These are phyloP conservation scores for Penicillium canescens DNA, from an alignment of 495 filamentous ascomycete genomes.

Conservation along the genomic window DNA sequence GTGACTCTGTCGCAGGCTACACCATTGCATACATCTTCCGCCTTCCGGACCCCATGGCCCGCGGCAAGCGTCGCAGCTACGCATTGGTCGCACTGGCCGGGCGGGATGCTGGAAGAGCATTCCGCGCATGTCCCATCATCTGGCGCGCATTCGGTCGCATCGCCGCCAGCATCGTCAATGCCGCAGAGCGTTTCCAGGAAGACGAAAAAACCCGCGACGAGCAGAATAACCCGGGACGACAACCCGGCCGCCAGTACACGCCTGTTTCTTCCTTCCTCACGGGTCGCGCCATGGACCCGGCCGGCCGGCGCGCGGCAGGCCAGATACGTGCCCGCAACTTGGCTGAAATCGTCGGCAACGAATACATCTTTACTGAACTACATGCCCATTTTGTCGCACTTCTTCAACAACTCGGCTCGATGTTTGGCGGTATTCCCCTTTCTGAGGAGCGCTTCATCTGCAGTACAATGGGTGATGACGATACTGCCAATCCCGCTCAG, in stretches of 20 bases:
- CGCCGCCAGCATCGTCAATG: slow-evolving; percentile 70
- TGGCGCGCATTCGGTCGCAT: slow-evolving; percentile 75
- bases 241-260: slow-evolving; percentile 41
- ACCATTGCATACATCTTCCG: slow-evolving; percentile 93
- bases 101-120: slow-evolving; percentile 70
- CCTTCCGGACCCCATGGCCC: slow-evolving; percentile 82
- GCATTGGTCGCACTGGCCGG: slow-evolving; percentile 78
- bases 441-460: slow-evolving; percentile 48
- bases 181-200: slow-evolving; percentile 55
- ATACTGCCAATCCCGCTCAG: slow-evolving; percentile 10
- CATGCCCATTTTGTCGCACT: slow-evolving; percentile 78
- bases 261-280: slow-evolving; percentile 66
- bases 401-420: slow-evolving; percentile 62
- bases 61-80: slow-evolving; percentile 82
- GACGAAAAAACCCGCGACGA: slow-evolving; percentile 48
- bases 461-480: slow-evolving; percentile 40
- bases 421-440: slow-evolving; percentile 46
- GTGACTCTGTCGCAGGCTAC: slow-evolving; percentile 78
- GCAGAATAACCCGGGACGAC: slow-evolving; percentile 27
- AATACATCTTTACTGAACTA: slow-evolving; percentile 85
- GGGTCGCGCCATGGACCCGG: slow-evolving; percentile 58
- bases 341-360: slow-evolving; percentile 81
- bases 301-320: slow-evolving; percentile 52
- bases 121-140: slow-evolving; percentile 73
- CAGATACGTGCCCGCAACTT: slow-evolving; percentile 72